Evolutionary conservation across 192 early-diverging fungal genomes (phyloP), one percentile per base, ranked within the genome.

Genomic region (Rhizoclosmatium globosum): DNA sequence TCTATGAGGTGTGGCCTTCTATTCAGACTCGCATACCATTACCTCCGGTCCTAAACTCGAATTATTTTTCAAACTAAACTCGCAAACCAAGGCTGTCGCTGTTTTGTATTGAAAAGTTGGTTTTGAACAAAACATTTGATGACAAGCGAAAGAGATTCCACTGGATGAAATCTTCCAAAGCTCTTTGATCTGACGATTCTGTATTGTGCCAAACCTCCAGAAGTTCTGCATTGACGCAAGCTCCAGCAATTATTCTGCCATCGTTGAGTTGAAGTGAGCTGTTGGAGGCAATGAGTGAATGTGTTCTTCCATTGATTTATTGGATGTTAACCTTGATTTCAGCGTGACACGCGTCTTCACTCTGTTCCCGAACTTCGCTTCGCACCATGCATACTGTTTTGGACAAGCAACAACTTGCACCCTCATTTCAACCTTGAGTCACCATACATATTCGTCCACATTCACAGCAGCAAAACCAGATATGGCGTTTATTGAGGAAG

Each of bases 321-420:
- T n/a, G n/a, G n/a, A n/a, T n/a, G n/a, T n/a, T n/a, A n/a, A n/a
- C n/a, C n/a, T n/a, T n/a, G n/a, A n/a, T n/a, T n/a, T n/a, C n/a
- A n/a, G n/a, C n/a, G n/a, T n/a, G n/a, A n/a, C n/a, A n/a, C n/a
- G n/a, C 53, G 53, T 7, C 53, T 7, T 19, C 9, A 56, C 19
- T 56, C 53, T 19, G 53, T 56, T 7, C 53, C 9, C 7, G 19
- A 7, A 19, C 53, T 7, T 56, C 53, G 53, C 41, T 90, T 48
- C 92, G 92, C 70, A 91, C 92, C n/a, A 88, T 91, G 79, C 84
- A 90, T 2, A 86, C 86, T 43, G 91, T 95, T 23, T 66, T 83
- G n/a, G 87, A 86, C 45, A 87, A 93, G n/a, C 83, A 86, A 15
- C 90, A 95, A 72, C 89, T 97, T 1, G 89, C 92, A 46, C 91